A percentile compares a stretch with the other conserved stretches of the same genome.
Evolutionary conservation across 1,139 yeast species (phyloP).

Genomic region (Nakaseomyces uthaithaninus): DNA sequence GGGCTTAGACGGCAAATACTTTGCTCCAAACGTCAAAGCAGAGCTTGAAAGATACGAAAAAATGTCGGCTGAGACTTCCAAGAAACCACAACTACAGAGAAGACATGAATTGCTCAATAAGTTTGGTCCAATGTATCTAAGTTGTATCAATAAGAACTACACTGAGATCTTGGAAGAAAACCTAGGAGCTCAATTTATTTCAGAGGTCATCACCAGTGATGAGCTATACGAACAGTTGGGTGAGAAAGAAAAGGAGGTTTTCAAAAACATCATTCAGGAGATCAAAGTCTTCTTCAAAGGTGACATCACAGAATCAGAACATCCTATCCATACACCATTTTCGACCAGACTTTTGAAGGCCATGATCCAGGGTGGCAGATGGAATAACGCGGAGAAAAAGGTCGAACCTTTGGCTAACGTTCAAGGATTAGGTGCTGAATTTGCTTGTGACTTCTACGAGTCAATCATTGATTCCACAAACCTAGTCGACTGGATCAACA

Average conservation of each 20-base stretch:
- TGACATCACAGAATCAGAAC: slow-evolving; percentile 59
- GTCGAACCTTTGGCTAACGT: slow-evolving; percentile 40
- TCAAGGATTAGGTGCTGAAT: slow-evolving; percentile 52
- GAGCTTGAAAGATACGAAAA: slow-evolving; percentile 54
- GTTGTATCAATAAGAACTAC: slow-evolving; percentile 43
- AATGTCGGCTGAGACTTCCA: slow-evolving; percentile 66
- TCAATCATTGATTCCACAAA: slow-evolving; percentile 41
- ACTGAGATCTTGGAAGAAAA: slow-evolving; percentile 53
- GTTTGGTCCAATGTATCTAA: slow-evolving; percentile 60
- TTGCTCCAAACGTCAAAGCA: slow-evolving; percentile 59
- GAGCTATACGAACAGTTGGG: slow-evolving; percentile 43
- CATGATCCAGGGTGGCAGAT: slow-evolving; percentile 77
- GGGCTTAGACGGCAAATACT: slow-evolving; percentile 77
- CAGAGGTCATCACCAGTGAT: slow-evolving; percentile 62
- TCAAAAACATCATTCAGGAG: slow-evolving; percentile 47
- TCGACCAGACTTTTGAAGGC: slow-evolving; percentile 71
- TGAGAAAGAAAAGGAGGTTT: slow-evolving; percentile 36
- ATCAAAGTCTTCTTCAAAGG: slow-evolving; percentile 58
- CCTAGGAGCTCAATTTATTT: slow-evolving; percentile 74
- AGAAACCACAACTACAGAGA: slow-evolving; percentile 76
- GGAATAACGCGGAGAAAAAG: slow-evolving; percentile 52
- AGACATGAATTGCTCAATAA: slow-evolving; percentile 57
- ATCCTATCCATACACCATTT: slow-evolving; percentile 63
- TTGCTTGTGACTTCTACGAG: slow-evolving; percentile 51
- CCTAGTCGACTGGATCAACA: slow-evolving; percentile 61